Percentiles rank a stretch among this genome's conserved stretches.
Conservation (phyloP, 2,329 filamentous ascomycete species). For the Sarocladiaceae sp. region DNA sequence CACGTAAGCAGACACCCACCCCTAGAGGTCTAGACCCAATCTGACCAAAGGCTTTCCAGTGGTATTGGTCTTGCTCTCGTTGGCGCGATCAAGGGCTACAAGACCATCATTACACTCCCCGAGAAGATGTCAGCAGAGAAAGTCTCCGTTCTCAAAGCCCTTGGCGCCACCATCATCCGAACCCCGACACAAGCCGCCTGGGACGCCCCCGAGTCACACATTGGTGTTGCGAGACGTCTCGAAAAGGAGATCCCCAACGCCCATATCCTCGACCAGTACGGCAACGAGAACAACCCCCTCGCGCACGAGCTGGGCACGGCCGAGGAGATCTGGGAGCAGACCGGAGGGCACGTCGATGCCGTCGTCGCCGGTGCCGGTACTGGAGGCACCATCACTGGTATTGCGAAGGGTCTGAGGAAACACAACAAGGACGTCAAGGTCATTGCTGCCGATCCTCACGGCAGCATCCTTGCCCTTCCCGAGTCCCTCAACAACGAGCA, state of each 20-base stretch:
- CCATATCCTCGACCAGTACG: constrained; percentile 95
- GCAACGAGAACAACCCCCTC: constrained; percentile 82
- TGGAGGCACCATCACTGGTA: constrained; percentile 87
- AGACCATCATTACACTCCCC: constrained; percentile 95
- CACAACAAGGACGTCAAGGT: constrained; percentile 82
- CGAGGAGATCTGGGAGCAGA: constrained; percentile 94
- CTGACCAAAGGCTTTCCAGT: constrained; percentile 26
- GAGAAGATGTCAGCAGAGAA: constrained; percentile 99
- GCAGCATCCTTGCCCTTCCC: constrained; percentile 84
- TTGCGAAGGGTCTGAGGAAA: constrained; percentile 79
- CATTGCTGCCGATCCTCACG: constrained; percentile 85
- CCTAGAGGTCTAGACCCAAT: background rate
- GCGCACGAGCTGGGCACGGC: constrained; percentile 93
- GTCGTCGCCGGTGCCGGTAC: constrained; percentile 91
- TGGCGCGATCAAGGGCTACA: constrained; percentile 93
- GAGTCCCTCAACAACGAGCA: constrained; percentile 71
- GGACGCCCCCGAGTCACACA: constrained; percentile 93
- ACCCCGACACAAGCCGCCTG: constrained; percentile 94
- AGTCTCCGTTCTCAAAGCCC: constrained; percentile 85
- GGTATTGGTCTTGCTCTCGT: constrained; percentile 94
- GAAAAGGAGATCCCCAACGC: constrained; percentile 96
- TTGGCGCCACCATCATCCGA: constrained; percentile 95
- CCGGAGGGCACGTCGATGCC: constrained; percentile 71
- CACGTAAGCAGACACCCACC: constrained; percentile 45
- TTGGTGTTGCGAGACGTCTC: constrained; percentile 83